Evolutionary conservation across 371 early-diverging fungal species (phyloP).

Genomic region (Choanephora cucurbitarum): DNA sequence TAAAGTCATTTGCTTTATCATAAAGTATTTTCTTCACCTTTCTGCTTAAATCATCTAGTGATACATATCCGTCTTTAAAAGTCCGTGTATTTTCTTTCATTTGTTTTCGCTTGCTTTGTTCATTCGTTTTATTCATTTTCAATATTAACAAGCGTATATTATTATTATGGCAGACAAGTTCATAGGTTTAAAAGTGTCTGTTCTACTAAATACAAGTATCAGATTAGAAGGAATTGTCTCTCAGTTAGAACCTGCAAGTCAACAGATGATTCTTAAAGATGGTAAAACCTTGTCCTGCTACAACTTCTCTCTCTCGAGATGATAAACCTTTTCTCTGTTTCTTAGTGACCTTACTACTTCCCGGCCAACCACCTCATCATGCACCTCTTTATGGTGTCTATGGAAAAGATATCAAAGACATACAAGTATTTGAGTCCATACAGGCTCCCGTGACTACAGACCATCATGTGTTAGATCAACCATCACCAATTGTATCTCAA

Average conservation of each 20-base stretch:
- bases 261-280: conserved; percentile 57
- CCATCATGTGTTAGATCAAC: conserved; percentile 22
- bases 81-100: too few species aligned
- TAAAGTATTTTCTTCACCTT: too few species aligned
- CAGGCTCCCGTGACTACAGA: conserved; percentile 10
- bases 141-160: too few species aligned
- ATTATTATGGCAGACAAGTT: conserved; percentile 23
- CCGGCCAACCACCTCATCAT: conserved; percentile 37
- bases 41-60: too few species aligned
- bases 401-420: conserved; percentile 54
- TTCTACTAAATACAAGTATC: conserved; percentile 49
- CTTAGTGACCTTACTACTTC: conserved; percentile 36
- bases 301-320: too few species aligned
- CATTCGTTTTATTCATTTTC: too few species aligned
- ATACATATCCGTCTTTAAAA: too few species aligned
- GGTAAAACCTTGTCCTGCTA: too few species aligned
- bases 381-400: conserved; percentile 45
- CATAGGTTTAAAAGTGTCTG: conserved; percentile 53
- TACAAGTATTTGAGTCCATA: conserved; percentile 43
- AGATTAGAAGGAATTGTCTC: conserved; percentile 55
- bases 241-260: conserved; percentile 51
- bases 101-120: too few species aligned
- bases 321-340: too few species aligned
- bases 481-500: conserved; percentile 7
- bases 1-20: too few species aligned